phyloP scores from a whole-genome alignment of 495 filamentous ascomycete genomes.

The Xylaria palmicola region DNA sequence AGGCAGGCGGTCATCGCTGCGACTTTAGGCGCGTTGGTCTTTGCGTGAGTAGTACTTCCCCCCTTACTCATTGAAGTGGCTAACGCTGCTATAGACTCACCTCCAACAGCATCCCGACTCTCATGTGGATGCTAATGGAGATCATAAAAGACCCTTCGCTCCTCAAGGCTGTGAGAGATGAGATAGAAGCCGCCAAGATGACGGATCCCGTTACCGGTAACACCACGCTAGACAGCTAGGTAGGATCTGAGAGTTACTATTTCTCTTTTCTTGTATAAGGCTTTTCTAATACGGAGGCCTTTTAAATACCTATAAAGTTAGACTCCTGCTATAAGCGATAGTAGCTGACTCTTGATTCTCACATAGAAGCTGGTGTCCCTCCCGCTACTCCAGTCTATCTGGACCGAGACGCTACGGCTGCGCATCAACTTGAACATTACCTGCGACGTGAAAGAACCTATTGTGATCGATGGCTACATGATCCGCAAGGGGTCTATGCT shows the following conservation, averaged over 20 bases:
- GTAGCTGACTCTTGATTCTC: no score
- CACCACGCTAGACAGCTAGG: not conserved
- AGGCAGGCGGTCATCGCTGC: not conserved
- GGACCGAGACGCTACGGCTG: constrained; percentile 36
- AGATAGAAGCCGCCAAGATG: constrained; percentile 11
- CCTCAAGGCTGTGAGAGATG: constrained; percentile 19
- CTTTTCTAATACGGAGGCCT: no score
- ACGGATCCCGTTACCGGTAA: not conserved
- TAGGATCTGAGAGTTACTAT: no score
- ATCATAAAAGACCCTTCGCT: constrained; percentile 27
- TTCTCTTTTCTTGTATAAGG: no score
- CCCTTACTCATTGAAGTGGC: no score
- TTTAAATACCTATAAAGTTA: no score
- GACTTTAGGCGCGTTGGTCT: not conserved
- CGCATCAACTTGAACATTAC: constrained; percentile 31
- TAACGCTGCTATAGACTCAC: no score
- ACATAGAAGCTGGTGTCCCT: constrained; percentile 18
- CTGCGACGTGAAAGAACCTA: constrained; percentile 15
- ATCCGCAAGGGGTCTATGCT: constrained; percentile 26
- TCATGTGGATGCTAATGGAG: constrained; percentile 33
- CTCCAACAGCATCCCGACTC: constrained; percentile 32
- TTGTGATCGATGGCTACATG: constrained; percentile 20
- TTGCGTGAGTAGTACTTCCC: not conserved
- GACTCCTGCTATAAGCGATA: no score
- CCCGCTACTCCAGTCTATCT: constrained; percentile 34